Conservation (phyloP, 1,284 basidiomycete species). For the Apiotrichum laibachii region DNA sequence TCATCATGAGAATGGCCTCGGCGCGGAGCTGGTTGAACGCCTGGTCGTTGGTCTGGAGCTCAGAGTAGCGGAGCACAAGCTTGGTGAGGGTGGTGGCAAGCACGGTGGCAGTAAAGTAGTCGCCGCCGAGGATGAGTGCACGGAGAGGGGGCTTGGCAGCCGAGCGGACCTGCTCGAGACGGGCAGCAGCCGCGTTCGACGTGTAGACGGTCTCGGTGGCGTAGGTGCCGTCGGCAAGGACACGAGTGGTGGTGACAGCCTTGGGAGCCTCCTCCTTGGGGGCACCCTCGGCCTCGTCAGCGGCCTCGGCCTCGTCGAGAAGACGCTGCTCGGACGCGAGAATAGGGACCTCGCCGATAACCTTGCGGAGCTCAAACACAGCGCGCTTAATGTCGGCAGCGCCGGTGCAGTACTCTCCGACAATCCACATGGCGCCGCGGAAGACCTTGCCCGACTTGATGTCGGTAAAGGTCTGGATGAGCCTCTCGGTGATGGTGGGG, state of each 20-base stretch:
- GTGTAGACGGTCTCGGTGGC: slow-evolving; percentile 92
- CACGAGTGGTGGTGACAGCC: slow-evolving; percentile 57
- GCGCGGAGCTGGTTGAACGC: slow-evolving; percentile 75
- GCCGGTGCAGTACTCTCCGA: slow-evolving; percentile 86
- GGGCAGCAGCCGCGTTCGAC: slow-evolving; percentile 64
- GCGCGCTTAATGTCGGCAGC: slow-evolving; percentile 65
- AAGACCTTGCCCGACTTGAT: slow-evolving; percentile 98
- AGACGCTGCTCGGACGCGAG: slow-evolving; percentile 81
- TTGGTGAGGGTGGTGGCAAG: slow-evolving; percentile 87
- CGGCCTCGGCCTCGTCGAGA: slow-evolving; percentile 69
- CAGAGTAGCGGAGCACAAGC: slow-evolving; percentile 77
- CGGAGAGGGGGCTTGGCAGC: slow-evolving; percentile 87
- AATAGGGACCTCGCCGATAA: slow-evolving; percentile 94
- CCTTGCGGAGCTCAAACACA: slow-evolving; percentile 78
- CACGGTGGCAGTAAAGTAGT: slow-evolving; percentile 94
- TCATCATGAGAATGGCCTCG: slow-evolving; percentile 99
- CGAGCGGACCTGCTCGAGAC: slow-evolving; percentile 75
- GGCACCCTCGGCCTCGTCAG: slow-evolving; percentile 52
- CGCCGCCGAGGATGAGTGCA: slow-evolving; percentile 86
- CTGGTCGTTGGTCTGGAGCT: slow-evolving; percentile 60
- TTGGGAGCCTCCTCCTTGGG: slow-evolving; percentile 50
- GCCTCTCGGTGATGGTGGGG: slow-evolving; percentile 76
- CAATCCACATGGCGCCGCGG: slow-evolving; percentile 94
- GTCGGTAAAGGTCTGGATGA: slow-evolving; percentile 76
- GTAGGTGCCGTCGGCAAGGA: slow-evolving; percentile 95